Evolutionary conservation across 2,329 filamentous ascomycete species (phyloP), one percentile per base, ranked within the genome.

Genomic region (Sordariomycetes sp.): DNA sequence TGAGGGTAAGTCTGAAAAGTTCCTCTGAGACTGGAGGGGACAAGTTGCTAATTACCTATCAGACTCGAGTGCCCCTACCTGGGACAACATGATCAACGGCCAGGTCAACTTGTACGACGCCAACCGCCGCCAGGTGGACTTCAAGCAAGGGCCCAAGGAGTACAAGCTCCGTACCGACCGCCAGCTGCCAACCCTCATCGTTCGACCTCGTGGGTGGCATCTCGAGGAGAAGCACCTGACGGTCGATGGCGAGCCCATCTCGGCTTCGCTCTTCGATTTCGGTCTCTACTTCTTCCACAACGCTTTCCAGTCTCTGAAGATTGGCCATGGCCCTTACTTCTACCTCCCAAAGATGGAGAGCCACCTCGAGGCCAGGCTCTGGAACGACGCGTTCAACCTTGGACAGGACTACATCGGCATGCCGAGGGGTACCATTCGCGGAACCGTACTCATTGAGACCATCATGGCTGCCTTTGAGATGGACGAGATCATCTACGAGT

Each of bases 401-500:
- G 78, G 76, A 4, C 86, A 94, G 61, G 86, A 94, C 63, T 86
- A 80, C 61, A 73, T 92, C 52, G 81, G 82, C 41, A 79, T 94
- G 63, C 73, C 72, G 32, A 72, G 86, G 40, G 86, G 86, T 25
- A 93, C 86, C 30, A 90, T 93, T 59, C 79, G 86, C 45, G 86
- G 72, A 38, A 94, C 86, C 2, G 86, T 93, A 20, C 66, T 94
- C 49, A 93, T 94, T 52, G 86, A 94, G 72, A 94, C 86, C 29
- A 94, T 94, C 59, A 72, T 85, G 24, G 86, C 86, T 28, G 86
- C 85, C 6, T 94, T 94, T 50, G 86, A 94, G 69, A 94, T 94
- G 86, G 86, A 94, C 48, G 86, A 94, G 76, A 94, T 94, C 61
- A 93, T 94, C 62, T 94, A 92, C 62, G 86, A 94, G 64, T 78